Evolutionary conservation across 1,284 basidiomycete species (phyloP), one percentile per base, ranked within the genome.

Genomic region (Ganoderma sinense): DNA sequence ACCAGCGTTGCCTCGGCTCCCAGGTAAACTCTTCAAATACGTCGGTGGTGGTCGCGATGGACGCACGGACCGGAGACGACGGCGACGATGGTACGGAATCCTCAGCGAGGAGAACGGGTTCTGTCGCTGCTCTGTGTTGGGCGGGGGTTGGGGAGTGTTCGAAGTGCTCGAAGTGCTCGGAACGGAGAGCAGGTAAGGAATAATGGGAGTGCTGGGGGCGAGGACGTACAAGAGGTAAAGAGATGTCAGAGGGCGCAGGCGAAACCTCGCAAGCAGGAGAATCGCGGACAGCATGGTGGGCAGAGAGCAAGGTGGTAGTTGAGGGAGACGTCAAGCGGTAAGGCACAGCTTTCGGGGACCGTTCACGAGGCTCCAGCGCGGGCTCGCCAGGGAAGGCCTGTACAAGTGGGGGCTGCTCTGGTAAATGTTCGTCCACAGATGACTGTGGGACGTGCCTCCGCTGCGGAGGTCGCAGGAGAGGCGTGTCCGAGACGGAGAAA

Each of bases 1-100:
- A 80, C 80, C 80, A 83, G 41, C 75, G 71, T 31, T 75, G 75
- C 20, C 71, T 66, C 0, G 76, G 67, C 23, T 75, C 73, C 67
- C 78, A 65, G 59, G 71, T 65, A 48, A 79, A 72, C 14, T 79
- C 66, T 64, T 82, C 80, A 36, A 79, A 69, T 43, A 76, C 73
- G 40, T 74, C 73, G 1, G 72, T 69, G 16, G 66, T 68, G 23
- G 72, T 71, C 14, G 74, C 68, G 11, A 67, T 40, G 16, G 71
- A 71, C 18, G 66, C 36, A 63, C 75, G 55, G 14, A 73, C 71
- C 43, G 72, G 69, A 4, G 73, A 56, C 10, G 64, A 62, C 2
- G 71, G 69, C 23, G 72, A 70, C 16, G 64, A 33, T 0, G 65
- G 71, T 14, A 62, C 69, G 16, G 61, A 61, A 29, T 40, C 59